Evolutionary conservation across 805 yeast species (phyloP), one percentile per base, ranked within the genome.

Genomic region (Blastobotrys muscicola): DNA sequence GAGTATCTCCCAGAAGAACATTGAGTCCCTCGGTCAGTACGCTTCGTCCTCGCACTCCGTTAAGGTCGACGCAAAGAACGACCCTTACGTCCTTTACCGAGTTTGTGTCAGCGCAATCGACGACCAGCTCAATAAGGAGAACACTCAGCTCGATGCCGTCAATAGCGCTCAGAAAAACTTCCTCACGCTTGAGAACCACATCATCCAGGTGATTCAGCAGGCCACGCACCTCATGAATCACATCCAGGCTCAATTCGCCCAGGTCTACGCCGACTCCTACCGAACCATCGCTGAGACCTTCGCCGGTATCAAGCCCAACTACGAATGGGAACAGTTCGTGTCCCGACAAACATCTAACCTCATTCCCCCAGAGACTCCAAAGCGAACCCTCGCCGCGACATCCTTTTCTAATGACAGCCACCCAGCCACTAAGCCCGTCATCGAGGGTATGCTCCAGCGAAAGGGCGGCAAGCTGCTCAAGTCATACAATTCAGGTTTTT

Each of bases 31-130:
- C 11, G 59, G 62, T 34, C 58, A 56, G 29, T 42, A 51, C n/a
- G 60, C 67, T 13, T 43, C 64, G 8, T 66, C 67, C 38, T 39
- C 45, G 23, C 45, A 44, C 23, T 20, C 26, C 26, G 26, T 20
- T 6, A 62, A 59, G 42, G 46, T 62, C 6, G 73, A 70, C 29
- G 60, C 63, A 42, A 55, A 59, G 38, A 58, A 58, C 33, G 80
- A 74, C 50, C 80, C 80, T 4, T 74, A 67, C 49, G 51, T 72
- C 23, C 48, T 65, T 36, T 67, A 67, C 51, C 67, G 76, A 42
- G 36, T 47, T 3, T 59, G 69, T 2, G 44, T 64, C 23, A 52
- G 57, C 36, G 57, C 64, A 38, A 68, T 74, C 3, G 62, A 61
- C 9, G 57, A 52, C 26, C 78, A 74, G 56, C 50, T 74, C 26